These are phyloP conservation scores for Choricystis sp. DNA, from an alignment of 139 green algal species.

Conservation along the genomic window DNA sequence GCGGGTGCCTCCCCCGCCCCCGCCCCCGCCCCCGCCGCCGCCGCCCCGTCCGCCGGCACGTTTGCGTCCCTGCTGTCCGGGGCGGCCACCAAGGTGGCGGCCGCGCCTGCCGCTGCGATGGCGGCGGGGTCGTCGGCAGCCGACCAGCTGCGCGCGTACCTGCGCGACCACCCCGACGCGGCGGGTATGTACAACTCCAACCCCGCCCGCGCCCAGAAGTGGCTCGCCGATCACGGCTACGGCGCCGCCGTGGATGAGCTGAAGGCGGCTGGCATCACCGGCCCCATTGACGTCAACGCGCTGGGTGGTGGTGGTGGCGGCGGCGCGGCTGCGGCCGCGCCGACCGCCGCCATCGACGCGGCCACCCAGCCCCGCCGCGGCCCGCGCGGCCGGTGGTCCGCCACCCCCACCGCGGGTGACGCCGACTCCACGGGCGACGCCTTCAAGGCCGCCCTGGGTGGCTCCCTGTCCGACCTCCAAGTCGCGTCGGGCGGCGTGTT, in stretches of 20 bases:
- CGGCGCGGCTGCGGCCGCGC: no score
- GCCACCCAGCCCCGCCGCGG: no score
- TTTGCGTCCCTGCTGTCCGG: neutral
- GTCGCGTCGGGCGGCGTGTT: conserved; percentile 2
- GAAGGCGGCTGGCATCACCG: neutral
- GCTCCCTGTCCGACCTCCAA: neutral
- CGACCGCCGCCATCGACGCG: neutral
- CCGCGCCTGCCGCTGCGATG: neutral
- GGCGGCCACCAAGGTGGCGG: no score
- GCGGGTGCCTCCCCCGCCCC: neutral
- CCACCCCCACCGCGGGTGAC: neutral
- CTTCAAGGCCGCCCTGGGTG: neutral
- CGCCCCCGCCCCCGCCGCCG: no score
- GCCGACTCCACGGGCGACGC: no score
- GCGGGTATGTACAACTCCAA: neutral
- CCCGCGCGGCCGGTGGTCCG: neutral
- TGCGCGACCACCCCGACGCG: neutral
- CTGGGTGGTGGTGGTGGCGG: no score
- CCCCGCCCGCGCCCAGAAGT: neutral
- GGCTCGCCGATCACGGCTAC: neutral
- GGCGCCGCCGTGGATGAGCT: neutral
- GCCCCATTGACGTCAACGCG: no score
- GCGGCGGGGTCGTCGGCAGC: no score
- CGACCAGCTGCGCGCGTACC: neutral
- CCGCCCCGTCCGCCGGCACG: no score